Evolutionary conservation across 441 rosid genomes (phyloP).

Genomic region (Sinapis alba): DNA sequence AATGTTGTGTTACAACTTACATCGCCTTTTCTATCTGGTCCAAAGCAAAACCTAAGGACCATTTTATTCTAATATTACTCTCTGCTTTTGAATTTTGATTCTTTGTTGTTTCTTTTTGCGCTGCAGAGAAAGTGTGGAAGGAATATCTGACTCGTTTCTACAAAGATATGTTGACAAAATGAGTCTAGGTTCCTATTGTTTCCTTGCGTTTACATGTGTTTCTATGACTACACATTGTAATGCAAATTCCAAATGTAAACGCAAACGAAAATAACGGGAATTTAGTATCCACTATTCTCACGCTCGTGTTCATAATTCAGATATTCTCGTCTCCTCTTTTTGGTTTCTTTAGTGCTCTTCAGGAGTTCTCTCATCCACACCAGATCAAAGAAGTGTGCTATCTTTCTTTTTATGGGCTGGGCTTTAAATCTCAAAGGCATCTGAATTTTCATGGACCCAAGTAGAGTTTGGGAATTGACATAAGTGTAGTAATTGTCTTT

Average conservation of each 20-base stretch:
- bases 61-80: constrained; percentile 13
- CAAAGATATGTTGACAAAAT: neutral
- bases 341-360: neutral
- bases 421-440: neutral
- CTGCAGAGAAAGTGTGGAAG: neutral
- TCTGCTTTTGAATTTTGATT: constrained; percentile 26
- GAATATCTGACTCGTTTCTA: constrained; percentile 14
- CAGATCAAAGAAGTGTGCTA: neutral
- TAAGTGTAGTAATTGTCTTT: neutral
- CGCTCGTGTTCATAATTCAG: neutral
- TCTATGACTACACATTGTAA: neutral
- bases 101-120: neutral
- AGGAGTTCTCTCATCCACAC: neutral
- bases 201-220: neutral
- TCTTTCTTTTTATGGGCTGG: neutral
- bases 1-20: constrained; percentile 3
- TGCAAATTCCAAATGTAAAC: neutral
- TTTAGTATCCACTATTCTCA: neutral
- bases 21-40: constrained; percentile 34
- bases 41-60: constrained; percentile 30
- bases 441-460: neutral
- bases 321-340: neutral
- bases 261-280: neutral
- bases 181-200: neutral
- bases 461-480: neutral